Percentiles rank a stretch among this genome's conserved stretches.
phyloP scores from a whole-genome alignment of 2,329 filamentous ascomycete genomes.

The Epichloe gansuensis region DNA sequence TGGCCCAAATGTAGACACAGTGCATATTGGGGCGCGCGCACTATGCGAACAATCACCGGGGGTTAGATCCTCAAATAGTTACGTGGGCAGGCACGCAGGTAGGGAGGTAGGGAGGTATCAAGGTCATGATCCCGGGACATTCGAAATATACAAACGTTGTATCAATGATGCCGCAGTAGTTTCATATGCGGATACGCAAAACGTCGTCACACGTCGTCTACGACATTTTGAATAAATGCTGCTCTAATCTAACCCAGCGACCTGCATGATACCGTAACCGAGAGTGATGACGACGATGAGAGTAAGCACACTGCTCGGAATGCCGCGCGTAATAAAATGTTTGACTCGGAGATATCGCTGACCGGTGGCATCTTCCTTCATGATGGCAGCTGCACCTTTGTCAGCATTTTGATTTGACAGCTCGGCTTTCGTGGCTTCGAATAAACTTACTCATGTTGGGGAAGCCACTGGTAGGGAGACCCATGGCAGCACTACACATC shows the following conservation, averaged over 20 bases:
- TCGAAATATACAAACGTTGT: no score
- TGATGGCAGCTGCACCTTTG: slow-evolving; percentile 64
- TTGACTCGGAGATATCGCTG: slow-evolving; percentile 84
- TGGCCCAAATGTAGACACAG: neutral
- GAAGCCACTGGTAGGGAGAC: slow-evolving; percentile 86
- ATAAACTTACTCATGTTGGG: slow-evolving; percentile 91
- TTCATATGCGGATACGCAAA: neutral
- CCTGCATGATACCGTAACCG: slow-evolving; percentile 81
- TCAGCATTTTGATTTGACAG: slow-evolving; percentile 11
- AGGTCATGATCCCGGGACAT: no score
- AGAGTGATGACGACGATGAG: slow-evolving; percentile 75
- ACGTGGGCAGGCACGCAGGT: neutral
- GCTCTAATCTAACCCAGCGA: slow-evolving; percentile 46
- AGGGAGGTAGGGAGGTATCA: neutral
- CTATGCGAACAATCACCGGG: neutral
- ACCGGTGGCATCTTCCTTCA: slow-evolving; percentile 95
- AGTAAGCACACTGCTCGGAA: slow-evolving; percentile 74
- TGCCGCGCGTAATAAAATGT: slow-evolving; percentile 89
- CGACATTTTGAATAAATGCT: no score
- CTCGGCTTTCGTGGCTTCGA: neutral
- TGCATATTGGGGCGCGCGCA: neutral
- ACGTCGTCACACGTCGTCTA: neutral
- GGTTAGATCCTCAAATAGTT: neutral
- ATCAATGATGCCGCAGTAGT: neutral
- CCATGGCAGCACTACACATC: slow-evolving; percentile 97